Evolutionary conservation across 73 alveolate genomes (phyloP), one percentile per base, ranked within the genome.

Genomic region (Paraurostyla sp.): DNA sequence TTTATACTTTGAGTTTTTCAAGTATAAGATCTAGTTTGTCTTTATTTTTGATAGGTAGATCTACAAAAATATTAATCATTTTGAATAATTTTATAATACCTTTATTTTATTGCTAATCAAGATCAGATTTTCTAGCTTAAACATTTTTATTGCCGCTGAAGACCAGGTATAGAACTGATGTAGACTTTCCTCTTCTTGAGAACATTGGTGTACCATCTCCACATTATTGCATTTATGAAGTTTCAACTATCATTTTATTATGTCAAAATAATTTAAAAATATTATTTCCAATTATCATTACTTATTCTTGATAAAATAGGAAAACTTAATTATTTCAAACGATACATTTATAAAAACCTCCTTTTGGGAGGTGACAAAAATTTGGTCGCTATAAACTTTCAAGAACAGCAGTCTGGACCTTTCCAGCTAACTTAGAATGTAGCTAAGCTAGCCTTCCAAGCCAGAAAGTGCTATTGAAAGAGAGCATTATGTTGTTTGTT

Each of bases 191-290:
- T 46, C 86, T 73, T 73, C 86, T 4, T 16, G 86, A 73, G 29
- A 73, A 73, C 86, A 73, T 73, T 2, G 86, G 86, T 20, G 86
- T 73, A 16, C 86, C 86, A 11, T 73, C 65, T 73, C 86, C 86
- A 48, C 86, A 73, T 43, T 73, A 43, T 45, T 73, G 71, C 86
- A 73, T 73, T 22, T 45, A 46, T 45, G 15, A 32, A 11, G 86
- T 73, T 27, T 73, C 86, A 73, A 73, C 86, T 33, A 43, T 45
- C 68, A 43, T 7, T 48, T 73, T 73, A 43, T 32, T 73, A 38
- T 38, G 35, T 27, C 13, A 15, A 56, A 7, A 56, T 15, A 56
- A 22, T 16, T 56, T 15, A 56, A 56, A 15, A 15, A 60, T 60
- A 16, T 27, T 16, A 60, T 7, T n/a, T 7, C 4, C 3, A 9